Conservation (phyloP, 1,284 basidiomycete species). For the Microbotryum saponariae region DNA sequence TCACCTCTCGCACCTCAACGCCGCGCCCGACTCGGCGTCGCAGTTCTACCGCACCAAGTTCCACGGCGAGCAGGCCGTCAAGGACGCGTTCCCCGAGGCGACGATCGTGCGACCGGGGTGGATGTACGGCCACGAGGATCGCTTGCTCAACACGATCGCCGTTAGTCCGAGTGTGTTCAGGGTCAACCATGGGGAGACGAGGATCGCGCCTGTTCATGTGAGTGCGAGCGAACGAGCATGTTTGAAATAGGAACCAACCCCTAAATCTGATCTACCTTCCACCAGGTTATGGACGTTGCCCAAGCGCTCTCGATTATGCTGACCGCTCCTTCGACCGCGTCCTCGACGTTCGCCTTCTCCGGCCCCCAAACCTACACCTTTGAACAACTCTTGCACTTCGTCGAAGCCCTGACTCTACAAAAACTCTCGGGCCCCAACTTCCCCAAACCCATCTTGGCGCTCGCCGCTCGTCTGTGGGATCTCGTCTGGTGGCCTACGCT, state of each 20-base stretch:
- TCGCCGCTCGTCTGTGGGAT: conserved; percentile 62
- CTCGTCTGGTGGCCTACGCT: conserved; percentile 86
- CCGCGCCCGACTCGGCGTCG: conserved; percentile 67
- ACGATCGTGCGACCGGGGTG: conserved; percentile 80
- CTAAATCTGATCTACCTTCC: neutral
- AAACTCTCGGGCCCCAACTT: conserved; percentile 60
- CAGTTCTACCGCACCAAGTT: conserved; percentile 83
- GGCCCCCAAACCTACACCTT: conserved; percentile 82
- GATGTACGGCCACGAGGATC: conserved; percentile 93
- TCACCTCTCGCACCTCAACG: conserved; percentile 94
- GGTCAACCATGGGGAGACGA: conserved; percentile 78
- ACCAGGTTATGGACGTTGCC: conserved; percentile 82
- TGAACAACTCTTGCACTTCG: conserved; percentile 74
- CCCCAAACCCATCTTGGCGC: conserved; percentile 65
- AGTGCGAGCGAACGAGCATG: conserved; percentile 35
- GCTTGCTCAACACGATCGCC: conserved; percentile 84
- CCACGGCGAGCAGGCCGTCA: conserved; percentile 81
- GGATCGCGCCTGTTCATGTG: conserved; percentile 86
- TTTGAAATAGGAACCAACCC: neutral
- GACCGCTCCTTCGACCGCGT: conserved; percentile 53
- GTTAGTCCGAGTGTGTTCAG: conserved; percentile 93
- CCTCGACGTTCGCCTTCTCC: conserved; percentile 68
- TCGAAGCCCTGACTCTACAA: conserved; percentile 71
- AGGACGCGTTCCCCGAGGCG: conserved; percentile 72
- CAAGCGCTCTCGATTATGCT: conserved; percentile 78